Evolutionary conservation across 129 eudicot genomes (phyloP).

Genomic region (Kitagawia praeruptora): DNA sequence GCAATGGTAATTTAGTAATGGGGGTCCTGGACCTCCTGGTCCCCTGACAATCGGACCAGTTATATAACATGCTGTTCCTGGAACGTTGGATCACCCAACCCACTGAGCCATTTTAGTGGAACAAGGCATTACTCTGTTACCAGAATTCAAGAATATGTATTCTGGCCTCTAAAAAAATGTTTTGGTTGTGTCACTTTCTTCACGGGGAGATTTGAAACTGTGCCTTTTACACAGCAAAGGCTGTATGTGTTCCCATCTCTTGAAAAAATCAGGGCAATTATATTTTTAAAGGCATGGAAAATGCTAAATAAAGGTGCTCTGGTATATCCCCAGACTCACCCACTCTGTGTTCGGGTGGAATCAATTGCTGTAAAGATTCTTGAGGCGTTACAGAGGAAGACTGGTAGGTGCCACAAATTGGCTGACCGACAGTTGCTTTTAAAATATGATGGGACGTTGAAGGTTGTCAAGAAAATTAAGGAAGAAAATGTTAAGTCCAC

Average conservation of each 20-base stretch:
- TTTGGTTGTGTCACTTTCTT: neutral
- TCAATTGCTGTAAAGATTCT: neutral
- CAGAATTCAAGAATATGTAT: neutral
- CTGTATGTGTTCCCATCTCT: neutral
- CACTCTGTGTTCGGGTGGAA: neutral
- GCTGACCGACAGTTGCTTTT: neutral
- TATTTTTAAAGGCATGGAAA: neutral
- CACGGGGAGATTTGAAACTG: neutral
- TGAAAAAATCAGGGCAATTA: neutral
- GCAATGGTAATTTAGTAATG: too few relatives aligned
- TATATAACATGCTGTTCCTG: too few relatives aligned
- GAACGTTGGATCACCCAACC: too few relatives aligned
- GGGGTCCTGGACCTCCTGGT: too few relatives aligned
- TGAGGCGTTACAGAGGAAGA: neutral
- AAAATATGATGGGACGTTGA: neutral
- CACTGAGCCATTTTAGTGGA: too few relatives aligned
- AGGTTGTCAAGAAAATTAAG: neutral
- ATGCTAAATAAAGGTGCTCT: too few relatives aligned
- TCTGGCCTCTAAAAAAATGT: neutral
- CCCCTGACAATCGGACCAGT: too few relatives aligned
- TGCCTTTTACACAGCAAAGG: neutral
- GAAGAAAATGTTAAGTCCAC: neutral
- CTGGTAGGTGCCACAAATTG: neutral
- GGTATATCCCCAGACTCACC: neutral
- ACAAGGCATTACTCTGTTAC: too few relatives aligned